phyloP scores from a whole-genome alignment of 192 early-diverging fungal genomes.

The Coemansia pectinata region DNA sequence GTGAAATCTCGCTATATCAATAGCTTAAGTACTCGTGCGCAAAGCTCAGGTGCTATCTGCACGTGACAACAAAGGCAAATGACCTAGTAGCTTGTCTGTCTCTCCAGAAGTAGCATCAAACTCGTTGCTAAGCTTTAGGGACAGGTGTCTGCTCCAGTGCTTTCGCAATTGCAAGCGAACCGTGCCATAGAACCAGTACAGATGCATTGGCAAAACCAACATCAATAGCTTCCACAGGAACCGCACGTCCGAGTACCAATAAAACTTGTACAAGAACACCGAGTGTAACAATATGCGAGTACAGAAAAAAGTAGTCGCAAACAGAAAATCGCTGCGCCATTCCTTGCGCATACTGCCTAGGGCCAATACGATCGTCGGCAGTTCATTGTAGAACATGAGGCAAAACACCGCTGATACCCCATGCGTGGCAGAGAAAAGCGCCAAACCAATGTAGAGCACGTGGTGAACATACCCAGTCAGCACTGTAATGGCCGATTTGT shows the following conservation, averaged over 20 bases:
- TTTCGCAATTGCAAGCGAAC: constrained; percentile 7
- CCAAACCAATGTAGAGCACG: constrained; percentile 51
- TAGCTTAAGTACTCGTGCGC: background rate
- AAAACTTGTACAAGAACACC: constrained; percentile 39
- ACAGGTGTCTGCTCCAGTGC: background rate
- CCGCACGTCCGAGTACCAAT: constrained; percentile 20
- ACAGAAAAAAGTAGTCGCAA: constrained; percentile 56
- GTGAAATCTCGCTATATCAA: background rate
- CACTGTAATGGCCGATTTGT: constrained; percentile 56
- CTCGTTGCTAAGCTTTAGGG: background rate
- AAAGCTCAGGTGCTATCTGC: background rate
- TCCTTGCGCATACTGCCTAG: constrained; percentile 53
- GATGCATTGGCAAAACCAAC: constrained; percentile 56
- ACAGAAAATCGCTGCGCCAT: constrained; percentile 57
- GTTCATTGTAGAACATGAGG: constrained; percentile 58
- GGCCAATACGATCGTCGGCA: constrained; percentile 61
- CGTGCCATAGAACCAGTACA: constrained; percentile 58
- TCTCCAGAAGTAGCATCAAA: background rate
- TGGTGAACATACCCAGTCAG: constrained; percentile 69
- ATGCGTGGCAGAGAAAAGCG: constrained; percentile 26
- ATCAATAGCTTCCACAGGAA: constrained; percentile 37
- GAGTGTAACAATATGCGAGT: constrained; percentile 62
- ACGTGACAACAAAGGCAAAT: background rate
- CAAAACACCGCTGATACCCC: constrained; percentile 46
- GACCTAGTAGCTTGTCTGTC: constrained; percentile 1